These are phyloP conservation scores for Nothomitra cinnamomea DNA, from an alignment of 2,329 filamentous ascomycete genomes.

Conservation along the genomic window DNA sequence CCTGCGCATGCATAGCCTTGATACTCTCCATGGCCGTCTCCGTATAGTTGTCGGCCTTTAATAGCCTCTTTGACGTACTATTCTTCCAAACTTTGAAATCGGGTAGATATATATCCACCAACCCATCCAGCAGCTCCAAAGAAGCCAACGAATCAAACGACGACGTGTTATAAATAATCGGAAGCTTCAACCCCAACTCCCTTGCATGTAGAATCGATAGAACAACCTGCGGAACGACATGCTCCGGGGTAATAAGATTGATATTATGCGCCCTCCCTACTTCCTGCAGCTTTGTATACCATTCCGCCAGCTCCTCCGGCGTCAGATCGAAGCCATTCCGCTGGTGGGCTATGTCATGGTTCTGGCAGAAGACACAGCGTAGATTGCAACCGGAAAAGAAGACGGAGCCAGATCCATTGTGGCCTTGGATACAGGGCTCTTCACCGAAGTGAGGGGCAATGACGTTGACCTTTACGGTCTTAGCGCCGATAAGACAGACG, in stretches of 20 bases:
- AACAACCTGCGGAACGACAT: slow-evolving; percentile 70
- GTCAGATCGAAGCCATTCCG: slow-evolving; percentile 66
- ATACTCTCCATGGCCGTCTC: slow-evolving; percentile 58
- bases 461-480: slow-evolving; percentile 62
- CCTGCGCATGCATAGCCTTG: slow-evolving; percentile 63
- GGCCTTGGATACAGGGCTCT: slow-evolving; percentile 69
- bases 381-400: slow-evolving; percentile 68
- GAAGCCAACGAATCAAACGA: slow-evolving; percentile 63
- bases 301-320: slow-evolving; percentile 61
- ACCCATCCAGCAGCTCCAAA: slow-evolving; percentile 54
- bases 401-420: slow-evolving; percentile 62
- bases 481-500: slow-evolving; percentile 56
- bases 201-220: slow-evolving; percentile 58
- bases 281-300: slow-evolving; percentile 70
- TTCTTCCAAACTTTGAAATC: slow-evolving; percentile 73
- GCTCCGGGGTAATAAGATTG: slow-evolving; percentile 74
- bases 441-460: slow-evolving; percentile 78
- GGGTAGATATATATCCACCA: slow-evolving; percentile 75
- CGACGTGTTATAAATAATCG: slow-evolving; percentile 74
- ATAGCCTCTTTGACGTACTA: slow-evolving; percentile 46
- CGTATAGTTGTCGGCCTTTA: slow-evolving; percentile 66
- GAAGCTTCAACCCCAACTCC: slow-evolving; percentile 50
- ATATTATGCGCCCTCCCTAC: slow-evolving; percentile 77
- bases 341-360: slow-evolving; percentile 69
- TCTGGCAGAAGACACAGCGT: slow-evolving; percentile 63